Conservation (phyloP, 768 basidiomycete species). For the Mycena filopes region DNA sequence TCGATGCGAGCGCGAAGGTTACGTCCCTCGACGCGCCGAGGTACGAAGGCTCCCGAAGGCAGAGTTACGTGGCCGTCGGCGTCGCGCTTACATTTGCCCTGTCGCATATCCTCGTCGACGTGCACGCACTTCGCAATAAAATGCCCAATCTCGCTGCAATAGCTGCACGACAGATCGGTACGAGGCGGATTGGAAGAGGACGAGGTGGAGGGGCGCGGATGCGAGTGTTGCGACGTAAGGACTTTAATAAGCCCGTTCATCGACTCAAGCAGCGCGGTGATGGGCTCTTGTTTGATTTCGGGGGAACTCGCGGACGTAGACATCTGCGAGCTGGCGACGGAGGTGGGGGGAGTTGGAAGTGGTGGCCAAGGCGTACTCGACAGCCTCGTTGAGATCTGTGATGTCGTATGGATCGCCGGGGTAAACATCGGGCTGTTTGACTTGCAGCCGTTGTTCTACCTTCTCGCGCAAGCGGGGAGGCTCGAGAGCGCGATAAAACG, state of each 20-base stretch:
- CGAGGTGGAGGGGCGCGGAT: not conserved
- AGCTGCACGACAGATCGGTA: constrained; percentile 10
- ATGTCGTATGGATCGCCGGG: constrained; percentile 40
- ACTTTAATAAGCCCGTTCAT: constrained; percentile 21
- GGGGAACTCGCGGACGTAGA: not conserved
- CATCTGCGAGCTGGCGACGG: not conserved
- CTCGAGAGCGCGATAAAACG: constrained; percentile 30
- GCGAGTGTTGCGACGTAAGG: constrained; percentile 10
- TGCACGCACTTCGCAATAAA: constrained; percentile 35
- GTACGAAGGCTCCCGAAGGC: constrained; percentile 30
- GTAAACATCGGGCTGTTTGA: constrained; percentile 31
- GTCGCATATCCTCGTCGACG: not conserved
- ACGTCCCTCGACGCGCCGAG: constrained; percentile 8
- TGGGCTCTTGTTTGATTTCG: constrained; percentile 15
- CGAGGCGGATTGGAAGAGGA: not conserved
- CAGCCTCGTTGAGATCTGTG: constrained; percentile 33
- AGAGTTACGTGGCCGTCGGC: constrained; percentile 37
- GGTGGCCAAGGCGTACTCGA: constrained; percentile 32
- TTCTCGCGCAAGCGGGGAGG: not conserved
- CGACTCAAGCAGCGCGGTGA: constrained; percentile 11
- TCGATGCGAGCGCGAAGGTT: constrained; percentile 17
- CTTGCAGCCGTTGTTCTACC: constrained; percentile 25
- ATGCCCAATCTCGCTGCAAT: constrained; percentile 35
- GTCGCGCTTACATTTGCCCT: constrained; percentile 34
- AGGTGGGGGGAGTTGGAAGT: not conserved